Percentiles rank a stretch among this genome's conserved stretches.
These are phyloP conservation scores for Clitoria ternatea DNA, from an alignment of 306 rosid species.

Conservation along the genomic window DNA sequence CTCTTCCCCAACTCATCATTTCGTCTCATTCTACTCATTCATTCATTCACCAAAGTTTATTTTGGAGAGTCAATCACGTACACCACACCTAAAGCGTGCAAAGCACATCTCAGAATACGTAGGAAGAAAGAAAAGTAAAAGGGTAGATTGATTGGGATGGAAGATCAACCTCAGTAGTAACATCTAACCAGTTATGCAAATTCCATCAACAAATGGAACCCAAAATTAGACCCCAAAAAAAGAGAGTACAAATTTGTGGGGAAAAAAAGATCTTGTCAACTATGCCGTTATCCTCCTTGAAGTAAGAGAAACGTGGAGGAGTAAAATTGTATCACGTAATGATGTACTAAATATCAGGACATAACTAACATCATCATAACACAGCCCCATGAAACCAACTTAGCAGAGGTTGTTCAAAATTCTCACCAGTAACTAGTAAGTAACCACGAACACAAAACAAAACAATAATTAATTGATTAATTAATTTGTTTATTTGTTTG, in stretches of 20 bases:
- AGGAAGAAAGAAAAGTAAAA: background rate
- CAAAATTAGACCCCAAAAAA: background rate
- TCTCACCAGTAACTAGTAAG: background rate
- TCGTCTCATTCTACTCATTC: too few species aligned
- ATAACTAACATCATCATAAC: conserved; percentile 10
- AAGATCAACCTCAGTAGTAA: conserved; percentile 26
- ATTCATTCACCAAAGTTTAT: conserved; percentile 16
- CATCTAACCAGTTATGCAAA: conserved; percentile 33
- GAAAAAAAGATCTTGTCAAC: conserved; percentile 24
- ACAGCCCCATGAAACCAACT: conserved; percentile 12
- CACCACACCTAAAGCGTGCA: conserved; percentile 20
- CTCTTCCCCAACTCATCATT: background rate
- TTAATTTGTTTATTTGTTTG: too few species aligned
- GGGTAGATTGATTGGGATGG: background rate
- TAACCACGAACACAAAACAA: conserved; percentile 9
- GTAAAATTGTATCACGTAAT: conserved; percentile 10
- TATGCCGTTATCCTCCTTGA: conserved; percentile 31
- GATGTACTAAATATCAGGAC: background rate
- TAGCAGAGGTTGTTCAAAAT: background rate
- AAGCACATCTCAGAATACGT: conserved; percentile 19
- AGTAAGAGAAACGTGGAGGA: conserved; percentile 17
- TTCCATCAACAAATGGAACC: conserved; percentile 8
- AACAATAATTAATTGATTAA: conserved; percentile 4
- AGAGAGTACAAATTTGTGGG: too few species aligned
- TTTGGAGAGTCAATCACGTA: conserved; percentile 22